A percentile compares a stretch with the other conserved stretches of the same genome.
Conservation (phyloP, 129 eudicot genomes). For the Pulicaria dysenterica region DNA sequence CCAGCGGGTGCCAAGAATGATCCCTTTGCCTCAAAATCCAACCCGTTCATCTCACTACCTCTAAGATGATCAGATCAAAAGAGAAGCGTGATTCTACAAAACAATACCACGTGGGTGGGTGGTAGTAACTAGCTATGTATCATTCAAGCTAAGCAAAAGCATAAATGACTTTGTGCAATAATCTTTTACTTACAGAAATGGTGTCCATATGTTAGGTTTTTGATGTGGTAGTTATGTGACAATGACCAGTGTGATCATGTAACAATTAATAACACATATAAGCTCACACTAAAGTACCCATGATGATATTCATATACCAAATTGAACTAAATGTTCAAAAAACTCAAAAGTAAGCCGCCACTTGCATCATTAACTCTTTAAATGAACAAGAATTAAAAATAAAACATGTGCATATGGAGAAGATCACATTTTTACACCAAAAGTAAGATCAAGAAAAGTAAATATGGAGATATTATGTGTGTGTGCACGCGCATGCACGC, state of each 20-base stretch:
- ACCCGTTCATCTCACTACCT: background rate
- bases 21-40: background rate
- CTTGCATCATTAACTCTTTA: background rate
- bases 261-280: background rate
- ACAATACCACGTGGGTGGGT: background rate
- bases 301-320: background rate
- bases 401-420: slow-evolving; percentile 2
- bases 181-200: background rate
- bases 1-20: too few relatives aligned
- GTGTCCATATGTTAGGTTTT: slow-evolving; percentile 2
- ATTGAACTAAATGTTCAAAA: slow-evolving; percentile 5
- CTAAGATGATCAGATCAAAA: background rate
- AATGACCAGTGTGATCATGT: slow-evolving; percentile 8
- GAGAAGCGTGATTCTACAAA: background rate
- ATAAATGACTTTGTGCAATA: background rate
- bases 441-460: background rate
- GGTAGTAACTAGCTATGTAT: background rate
- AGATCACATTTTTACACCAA: background rate
- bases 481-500: slow-evolving; percentile 26
- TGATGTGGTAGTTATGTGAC: slow-evolving; percentile 4
- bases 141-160: background rate
- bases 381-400: background rate
- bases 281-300: background rate
- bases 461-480: background rate
- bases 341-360: background rate